Conservation (phyloP, 2,329 filamentous ascomycete species). For the Cucurbitaria berberidis region DNA sequence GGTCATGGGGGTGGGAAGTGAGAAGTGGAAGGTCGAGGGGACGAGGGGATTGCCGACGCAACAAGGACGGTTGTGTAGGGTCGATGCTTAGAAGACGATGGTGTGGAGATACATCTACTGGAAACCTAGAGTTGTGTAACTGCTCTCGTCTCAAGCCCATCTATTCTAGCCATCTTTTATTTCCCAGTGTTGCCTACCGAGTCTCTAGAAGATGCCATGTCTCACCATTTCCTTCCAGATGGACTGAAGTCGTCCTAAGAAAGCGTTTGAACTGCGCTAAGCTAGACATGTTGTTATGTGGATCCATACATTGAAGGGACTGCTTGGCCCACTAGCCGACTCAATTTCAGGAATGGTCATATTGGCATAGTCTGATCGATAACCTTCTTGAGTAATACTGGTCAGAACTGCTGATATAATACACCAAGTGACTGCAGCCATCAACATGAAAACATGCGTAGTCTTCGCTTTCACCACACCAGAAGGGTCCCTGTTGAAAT, state of each 20-base stretch:
- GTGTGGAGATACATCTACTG: not conserved
- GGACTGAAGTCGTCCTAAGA: not conserved
- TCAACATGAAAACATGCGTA: too few relatives aligned
- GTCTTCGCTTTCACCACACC: too few relatives aligned
- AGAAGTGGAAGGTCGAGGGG: slow-evolving; percentile 32
- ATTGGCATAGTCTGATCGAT: too few relatives aligned
- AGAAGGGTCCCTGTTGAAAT: too few relatives aligned
- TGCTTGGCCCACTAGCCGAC: too few relatives aligned
- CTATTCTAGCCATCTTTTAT: not conserved
- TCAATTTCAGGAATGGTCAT: too few relatives aligned
- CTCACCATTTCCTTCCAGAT: not conserved
- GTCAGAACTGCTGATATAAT: too few relatives aligned
- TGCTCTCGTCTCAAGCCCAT: not conserved
- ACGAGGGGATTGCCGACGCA: slow-evolving; percentile 34
- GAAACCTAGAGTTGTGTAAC: not conserved
- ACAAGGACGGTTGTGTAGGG: slow-evolving; percentile 34
- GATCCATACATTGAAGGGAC: not conserved
- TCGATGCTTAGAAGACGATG: not conserved
- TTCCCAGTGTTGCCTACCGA: not conserved
- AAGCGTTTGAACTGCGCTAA: not conserved
- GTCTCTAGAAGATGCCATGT: not conserved
- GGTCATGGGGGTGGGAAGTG: slow-evolving; percentile 32
- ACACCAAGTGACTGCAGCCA: too few relatives aligned
- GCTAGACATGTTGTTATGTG: not conserved
- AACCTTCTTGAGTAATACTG: too few relatives aligned